Conservation (phyloP, 495 filamentous ascomycete genomes). For the Choiromyces venosus region DNA sequence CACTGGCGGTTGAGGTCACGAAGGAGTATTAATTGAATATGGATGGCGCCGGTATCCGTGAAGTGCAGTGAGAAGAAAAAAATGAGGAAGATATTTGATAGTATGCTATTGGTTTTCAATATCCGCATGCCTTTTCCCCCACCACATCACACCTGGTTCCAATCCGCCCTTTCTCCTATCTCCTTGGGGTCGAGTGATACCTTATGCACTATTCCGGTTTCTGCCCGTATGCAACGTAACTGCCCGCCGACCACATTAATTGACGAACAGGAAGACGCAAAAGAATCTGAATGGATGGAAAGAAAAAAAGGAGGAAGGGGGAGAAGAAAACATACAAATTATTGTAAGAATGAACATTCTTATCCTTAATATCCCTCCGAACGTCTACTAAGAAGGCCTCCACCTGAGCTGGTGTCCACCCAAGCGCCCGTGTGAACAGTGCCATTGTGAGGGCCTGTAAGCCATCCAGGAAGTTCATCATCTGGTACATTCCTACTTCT, state of each 20-base stretch:
- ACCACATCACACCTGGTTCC: neutral
- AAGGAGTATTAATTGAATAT: neutral
- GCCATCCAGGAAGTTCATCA: conserved; percentile 43
- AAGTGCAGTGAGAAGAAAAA: neutral
- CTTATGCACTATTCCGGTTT: neutral
- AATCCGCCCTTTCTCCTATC: neutral
- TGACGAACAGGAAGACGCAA: neutral
- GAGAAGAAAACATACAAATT: conserved; percentile 28
- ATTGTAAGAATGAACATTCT: conserved; percentile 36
- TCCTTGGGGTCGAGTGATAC: neutral
- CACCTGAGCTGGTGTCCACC: conserved; percentile 42
- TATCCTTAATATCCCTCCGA: conserved; percentile 40
- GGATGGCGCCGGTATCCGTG: neutral
- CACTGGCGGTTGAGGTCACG: neutral
- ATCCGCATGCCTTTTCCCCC: neutral
- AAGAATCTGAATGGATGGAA: neutral
- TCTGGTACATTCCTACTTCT: conserved; percentile 43
- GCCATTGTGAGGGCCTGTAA: conserved; percentile 43
- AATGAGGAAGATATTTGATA: neutral
- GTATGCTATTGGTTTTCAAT: neutral
- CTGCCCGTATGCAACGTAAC: neutral
- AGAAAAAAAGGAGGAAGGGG: neutral
- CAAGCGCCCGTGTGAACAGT: conserved; percentile 39
- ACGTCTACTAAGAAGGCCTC: conserved; percentile 40
- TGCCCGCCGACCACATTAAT: neutral